phyloP scores from a whole-genome alignment of 371 early-diverging fungal genomes.

The Entomophthora muscae region DNA sequence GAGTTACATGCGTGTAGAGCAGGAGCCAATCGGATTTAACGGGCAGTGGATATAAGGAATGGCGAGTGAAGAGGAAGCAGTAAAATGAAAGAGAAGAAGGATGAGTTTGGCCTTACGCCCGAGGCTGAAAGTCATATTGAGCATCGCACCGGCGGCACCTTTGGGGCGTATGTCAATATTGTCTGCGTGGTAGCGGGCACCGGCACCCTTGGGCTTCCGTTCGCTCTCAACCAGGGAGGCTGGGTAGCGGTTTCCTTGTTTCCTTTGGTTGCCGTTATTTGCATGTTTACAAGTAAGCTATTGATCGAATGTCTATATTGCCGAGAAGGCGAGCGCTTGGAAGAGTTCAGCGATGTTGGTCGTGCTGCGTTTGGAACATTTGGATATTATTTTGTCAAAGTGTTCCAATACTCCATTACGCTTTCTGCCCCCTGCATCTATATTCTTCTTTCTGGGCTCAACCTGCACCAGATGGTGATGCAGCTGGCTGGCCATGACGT shows the following conservation, averaged over 20 bases:
- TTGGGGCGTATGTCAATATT: conserved; percentile 35
- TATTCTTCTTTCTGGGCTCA: conserved; percentile 48
- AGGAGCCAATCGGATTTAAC: too few species aligned
- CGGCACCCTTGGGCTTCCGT: conserved; percentile 68
- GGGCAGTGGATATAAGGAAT: too few species aligned
- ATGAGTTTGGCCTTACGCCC: too few species aligned
- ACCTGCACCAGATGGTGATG: conserved; percentile 31
- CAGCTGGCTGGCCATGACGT: conserved; percentile 16
- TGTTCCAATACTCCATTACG: conserved; percentile 43
- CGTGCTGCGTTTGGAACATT: conserved; percentile 41
- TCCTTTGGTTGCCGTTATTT: conserved; percentile 47
- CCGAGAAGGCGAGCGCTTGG: conserved; percentile 19
- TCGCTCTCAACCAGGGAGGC: conserved; percentile 56
- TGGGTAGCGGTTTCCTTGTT: conserved; percentile 63
- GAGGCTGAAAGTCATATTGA: too few species aligned
- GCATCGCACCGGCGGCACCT: conserved; percentile 11
- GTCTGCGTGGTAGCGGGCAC: conserved; percentile 76
- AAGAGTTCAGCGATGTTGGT: conserved; percentile 37
- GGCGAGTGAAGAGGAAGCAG: too few species aligned
- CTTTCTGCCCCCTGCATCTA: conserved; percentile 60
- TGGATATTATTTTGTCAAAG: conserved; percentile 34
- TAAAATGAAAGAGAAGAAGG: too few species aligned
- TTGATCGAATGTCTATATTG: conserved; percentile 54
- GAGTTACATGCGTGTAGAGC: too few species aligned
- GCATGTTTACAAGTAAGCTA: conserved; percentile 44